Base-by-base conservation (phyloP, 2,329 filamentous ascomycete genomes). In the Penicillium nordicum region DNA sequence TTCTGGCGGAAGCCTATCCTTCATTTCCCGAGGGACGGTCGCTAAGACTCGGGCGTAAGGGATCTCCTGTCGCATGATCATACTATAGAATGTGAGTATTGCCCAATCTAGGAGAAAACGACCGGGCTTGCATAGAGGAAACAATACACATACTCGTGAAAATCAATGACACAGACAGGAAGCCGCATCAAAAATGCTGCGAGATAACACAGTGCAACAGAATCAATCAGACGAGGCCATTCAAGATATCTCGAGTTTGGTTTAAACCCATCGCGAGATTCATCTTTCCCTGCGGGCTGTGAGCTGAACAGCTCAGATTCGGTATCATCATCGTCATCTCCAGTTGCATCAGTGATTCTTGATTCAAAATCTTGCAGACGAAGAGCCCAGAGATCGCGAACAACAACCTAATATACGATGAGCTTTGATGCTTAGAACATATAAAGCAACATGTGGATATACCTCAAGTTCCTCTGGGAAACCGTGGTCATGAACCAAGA, bases 361-460 rank as follows among this genome's bases (percentile, higher is more conserved):
- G 72, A 71, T 46, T 76, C 76, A 34, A 90, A 76, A 45, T 79
- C 81, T 47, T 83, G 80, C 37, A 92, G 78, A 50, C 90, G 84
- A 49, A 97, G 76, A 50, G 87, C 81, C 93, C 94, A 99, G 14
- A 99, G 81, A 69, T 96, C 92, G 57, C 86, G 84, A 5, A 95
- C 85, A 10, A 96, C 80, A 8, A 78, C 66, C 77, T 82, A 57
- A n/a, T 29, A 7, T 54, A 34, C 55, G 27, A 29, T 42, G 11
- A 36, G 44, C n/a, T 27, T 21, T 18, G 7, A 23, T 23, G 9
- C n/a, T 29, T 38, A 5, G 4, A 27, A 34, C 18, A 21, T 1
- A 37, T 4, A 14, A 16, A 21, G 12, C 21, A 42, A 41, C 11
- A 16, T 14, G 7, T 32, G 14, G 18, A 54, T 51, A 27, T 63